A percentile compares a stretch with the other conserved stretches of the same genome.
Conservation (phyloP, 1,284 basidiomycete species). For the Puccinia novopanici region DNA sequence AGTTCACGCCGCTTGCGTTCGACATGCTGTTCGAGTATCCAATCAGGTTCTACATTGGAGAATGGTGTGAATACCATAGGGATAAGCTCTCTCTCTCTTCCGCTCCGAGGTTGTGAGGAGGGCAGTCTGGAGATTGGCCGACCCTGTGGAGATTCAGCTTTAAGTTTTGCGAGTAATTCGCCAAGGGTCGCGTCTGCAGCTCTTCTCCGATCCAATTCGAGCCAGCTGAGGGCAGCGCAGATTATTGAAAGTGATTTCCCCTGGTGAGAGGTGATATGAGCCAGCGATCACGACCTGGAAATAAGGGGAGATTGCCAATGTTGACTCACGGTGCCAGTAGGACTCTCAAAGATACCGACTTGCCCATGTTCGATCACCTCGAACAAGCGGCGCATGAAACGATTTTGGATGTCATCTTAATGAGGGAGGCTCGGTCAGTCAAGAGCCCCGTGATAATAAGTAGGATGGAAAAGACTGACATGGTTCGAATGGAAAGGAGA, state of each 20-base stretch:
- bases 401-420: conserved; percentile 76
- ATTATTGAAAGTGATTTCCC: conserved; percentile 62
- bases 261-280: conserved; percentile 32
- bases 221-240: conserved; percentile 60
- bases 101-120: too few relatives aligned
- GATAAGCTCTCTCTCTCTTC: too few relatives aligned
- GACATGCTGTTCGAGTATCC: conserved; percentile 60
- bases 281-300: background rate
- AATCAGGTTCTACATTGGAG: conserved; percentile 58
- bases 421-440: too few relatives aligned
- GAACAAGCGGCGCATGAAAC: conserved; percentile 87
- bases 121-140: too few relatives aligned
- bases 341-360: conserved; percentile 70
- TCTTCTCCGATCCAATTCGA: conserved; percentile 56
- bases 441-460: too few relatives aligned
- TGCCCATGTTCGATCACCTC: conserved; percentile 71
- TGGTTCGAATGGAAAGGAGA: conserved; percentile 44
- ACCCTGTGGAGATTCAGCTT: conserved; percentile 36
- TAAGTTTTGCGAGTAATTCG: conserved; percentile 51
- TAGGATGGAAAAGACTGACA: too few relatives aligned
- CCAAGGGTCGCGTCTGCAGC: conserved; percentile 50
- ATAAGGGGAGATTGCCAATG: conserved; percentile 63
- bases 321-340: conserved; percentile 61
- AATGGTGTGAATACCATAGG: too few relatives aligned
- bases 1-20: conserved; percentile 56